Percentiles rank a stretch among this genome's conserved stretches.
These are phyloP conservation scores for Geotrichum restrictum DNA, from an alignment of 1,139 yeast species.

Conservation along the genomic window DNA sequence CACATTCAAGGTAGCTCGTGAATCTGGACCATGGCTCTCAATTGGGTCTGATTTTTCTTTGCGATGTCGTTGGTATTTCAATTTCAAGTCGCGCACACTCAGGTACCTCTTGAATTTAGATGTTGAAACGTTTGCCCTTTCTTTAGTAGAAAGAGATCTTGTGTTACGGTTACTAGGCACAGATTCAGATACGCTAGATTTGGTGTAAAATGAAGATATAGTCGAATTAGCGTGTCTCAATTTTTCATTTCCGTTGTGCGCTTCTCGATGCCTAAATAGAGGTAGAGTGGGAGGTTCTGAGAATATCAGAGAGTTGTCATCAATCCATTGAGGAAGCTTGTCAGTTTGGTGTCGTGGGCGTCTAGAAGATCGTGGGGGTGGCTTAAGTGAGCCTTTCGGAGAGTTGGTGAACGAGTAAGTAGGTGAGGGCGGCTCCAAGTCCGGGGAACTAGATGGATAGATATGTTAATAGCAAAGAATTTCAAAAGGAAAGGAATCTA, in stretches of 20 bases:
- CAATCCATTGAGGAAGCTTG: constrained; percentile 8
- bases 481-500: not conserved
- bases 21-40: too few relatives aligned
- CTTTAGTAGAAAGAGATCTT: too few relatives aligned
- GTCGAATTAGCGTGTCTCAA: constrained; percentile 7
- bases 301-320: not conserved
- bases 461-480: not conserved
- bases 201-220: constrained; percentile 10
- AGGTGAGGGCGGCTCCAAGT: not conserved
- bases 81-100: too few relatives aligned
- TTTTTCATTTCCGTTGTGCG: not conserved
- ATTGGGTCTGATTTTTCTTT: too few relatives aligned
- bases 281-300: not conserved
- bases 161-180: not conserved
- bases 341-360: not conserved
- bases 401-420: not conserved
- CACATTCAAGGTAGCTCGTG: too few relatives aligned
- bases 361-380: constrained; percentile 4
- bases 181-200: not conserved
- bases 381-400: not conserved
- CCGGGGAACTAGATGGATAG: not conserved
- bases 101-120: too few relatives aligned
- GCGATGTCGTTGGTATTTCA: too few relatives aligned
- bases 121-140: too few relatives aligned
- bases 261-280: not conserved